phyloP scores from a whole-genome alignment of 2,329 filamentous ascomycete genomes.

The Scolecobasidium constrictum region DNA sequence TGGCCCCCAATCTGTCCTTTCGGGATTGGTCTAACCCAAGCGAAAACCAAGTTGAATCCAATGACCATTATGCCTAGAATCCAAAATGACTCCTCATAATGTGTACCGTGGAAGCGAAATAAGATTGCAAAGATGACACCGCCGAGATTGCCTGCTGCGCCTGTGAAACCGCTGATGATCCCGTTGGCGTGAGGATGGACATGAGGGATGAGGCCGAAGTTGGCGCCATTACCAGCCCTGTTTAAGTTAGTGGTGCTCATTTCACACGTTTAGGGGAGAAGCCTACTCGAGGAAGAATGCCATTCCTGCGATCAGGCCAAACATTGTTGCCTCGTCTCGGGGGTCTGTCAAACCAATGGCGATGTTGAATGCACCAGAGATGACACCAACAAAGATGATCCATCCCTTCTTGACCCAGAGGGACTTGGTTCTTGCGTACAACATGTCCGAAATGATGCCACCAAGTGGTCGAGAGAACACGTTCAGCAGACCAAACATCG shows the following conservation, averaged over 20 bases:
- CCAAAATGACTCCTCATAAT: conserved; percentile 66
- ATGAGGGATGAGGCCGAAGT: conserved; percentile 79
- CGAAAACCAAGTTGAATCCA: conserved; percentile 53
- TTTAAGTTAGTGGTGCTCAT: too few species aligned
- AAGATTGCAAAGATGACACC: conserved; percentile 65
- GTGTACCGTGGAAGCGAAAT: conserved; percentile 58
- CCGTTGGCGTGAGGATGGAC: conserved; percentile 71
- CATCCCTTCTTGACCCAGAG: conserved; percentile 56
- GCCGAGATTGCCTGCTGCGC: conserved; percentile 60
- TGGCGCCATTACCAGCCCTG: conserved; percentile 75
- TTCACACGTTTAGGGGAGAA: too few species aligned
- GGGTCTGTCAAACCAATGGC: conserved; percentile 56
- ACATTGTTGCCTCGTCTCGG: conserved; percentile 51
- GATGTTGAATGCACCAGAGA: conserved; percentile 49
- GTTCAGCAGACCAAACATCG: conserved; percentile 69
- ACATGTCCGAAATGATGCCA: conserved; percentile 46
- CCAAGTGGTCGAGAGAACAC: conserved; percentile 55
- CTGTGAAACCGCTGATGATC: conserved; percentile 64
- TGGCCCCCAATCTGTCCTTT: conserved; percentile 41
- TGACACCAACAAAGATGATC: conserved; percentile 44
- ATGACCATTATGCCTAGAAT: conserved; percentile 71
- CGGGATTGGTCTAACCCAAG: conserved; percentile 50
- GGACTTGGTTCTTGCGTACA: conserved; percentile 39
- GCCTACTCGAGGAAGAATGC: conserved; percentile 80
- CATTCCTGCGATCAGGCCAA: conserved; percentile 66